These are phyloP conservation scores for Solanum piurae DNA, from an alignment of 257 asterid species.

Conservation along the genomic window DNA sequence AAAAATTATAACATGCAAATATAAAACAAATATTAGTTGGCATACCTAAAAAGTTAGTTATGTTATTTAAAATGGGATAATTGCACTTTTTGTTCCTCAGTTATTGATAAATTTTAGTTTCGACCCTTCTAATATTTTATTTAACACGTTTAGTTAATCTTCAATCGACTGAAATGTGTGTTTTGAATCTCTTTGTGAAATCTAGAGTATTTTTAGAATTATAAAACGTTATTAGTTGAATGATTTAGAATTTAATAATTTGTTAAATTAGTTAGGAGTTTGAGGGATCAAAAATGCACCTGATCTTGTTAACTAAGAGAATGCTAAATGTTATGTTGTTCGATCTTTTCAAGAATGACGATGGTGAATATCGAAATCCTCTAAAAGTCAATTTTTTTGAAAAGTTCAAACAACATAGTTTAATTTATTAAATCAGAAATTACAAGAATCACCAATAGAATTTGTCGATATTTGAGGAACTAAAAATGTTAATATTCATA, in stretches of 20 bases:
- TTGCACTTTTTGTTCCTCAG: fast-evolving
- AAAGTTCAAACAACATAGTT: not conserved
- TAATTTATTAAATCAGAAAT: not conserved
- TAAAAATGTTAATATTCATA: no score
- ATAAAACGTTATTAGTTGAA: not conserved
- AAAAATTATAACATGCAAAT: not conserved
- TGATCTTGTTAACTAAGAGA: not conserved
- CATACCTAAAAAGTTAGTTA: not conserved
- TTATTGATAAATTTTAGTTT: no score
- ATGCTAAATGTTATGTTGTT: not conserved
- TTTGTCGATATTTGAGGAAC: not conserved
- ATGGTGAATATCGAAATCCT: not conserved
- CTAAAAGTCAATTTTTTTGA: not conserved
- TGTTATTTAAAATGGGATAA: not conserved
- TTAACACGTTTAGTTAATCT: not conserved
- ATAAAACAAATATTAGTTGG: not conserved
- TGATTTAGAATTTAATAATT: not conserved
- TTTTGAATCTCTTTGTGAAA: not conserved
- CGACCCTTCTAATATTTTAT: not conserved
- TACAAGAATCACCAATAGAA: not conserved
- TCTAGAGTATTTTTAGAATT: not conserved
- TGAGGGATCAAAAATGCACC: not conserved
- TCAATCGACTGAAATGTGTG: not conserved
- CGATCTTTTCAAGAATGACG: not conserved
- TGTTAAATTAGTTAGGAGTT: not conserved